phyloP scores from a whole-genome alignment of 352 stramenopile genomes.

The Phytophthora constricta region DNA sequence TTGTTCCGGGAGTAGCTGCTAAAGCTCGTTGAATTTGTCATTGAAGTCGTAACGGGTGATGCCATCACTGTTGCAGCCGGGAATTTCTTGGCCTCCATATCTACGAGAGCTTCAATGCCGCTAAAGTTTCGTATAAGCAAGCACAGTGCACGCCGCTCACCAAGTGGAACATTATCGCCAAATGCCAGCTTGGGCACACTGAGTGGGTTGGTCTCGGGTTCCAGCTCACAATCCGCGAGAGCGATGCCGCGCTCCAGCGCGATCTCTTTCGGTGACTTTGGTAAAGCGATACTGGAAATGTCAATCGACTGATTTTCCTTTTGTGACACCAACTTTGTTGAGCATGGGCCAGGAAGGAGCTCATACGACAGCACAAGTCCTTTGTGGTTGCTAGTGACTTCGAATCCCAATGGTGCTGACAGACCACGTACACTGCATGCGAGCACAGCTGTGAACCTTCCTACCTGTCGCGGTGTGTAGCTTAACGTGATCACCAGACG shows the following conservation, averaged over 20 bases:
- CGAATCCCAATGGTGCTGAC: conserved; percentile 60
- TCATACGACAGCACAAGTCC: conserved; percentile 85
- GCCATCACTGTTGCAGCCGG: conserved; percentile 21
- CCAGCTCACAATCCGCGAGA: conserved; percentile 52
- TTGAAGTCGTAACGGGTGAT: neutral
- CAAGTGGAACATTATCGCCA: conserved; percentile 63
- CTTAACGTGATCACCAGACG: conserved; percentile 49
- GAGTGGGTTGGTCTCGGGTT: conserved; percentile 49
- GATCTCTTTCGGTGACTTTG: conserved; percentile 49
- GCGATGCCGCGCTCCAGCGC: conserved; percentile 45
- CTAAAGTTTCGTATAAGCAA: conserved; percentile 82
- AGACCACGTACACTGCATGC: conserved; percentile 73
- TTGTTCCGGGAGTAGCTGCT: neutral
- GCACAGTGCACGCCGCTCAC: conserved; percentile 51
- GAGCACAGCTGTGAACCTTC: conserved; percentile 58
- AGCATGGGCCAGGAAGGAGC: conserved; percentile 31
- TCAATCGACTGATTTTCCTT: conserved; percentile 4
- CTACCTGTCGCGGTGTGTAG: conserved; percentile 68
- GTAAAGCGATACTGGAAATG: conserved; percentile 9
- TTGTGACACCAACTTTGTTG: neutral
- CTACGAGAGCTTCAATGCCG: conserved; percentile 68
- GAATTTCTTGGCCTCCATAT: conserved; percentile 71
- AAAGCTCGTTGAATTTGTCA: neutral
- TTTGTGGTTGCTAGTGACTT: conserved; percentile 72
- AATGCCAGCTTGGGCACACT: conserved; percentile 66